phyloP scores from a whole-genome alignment of 2,329 filamentous ascomycete genomes.

The Capronia coronata region DNA sequence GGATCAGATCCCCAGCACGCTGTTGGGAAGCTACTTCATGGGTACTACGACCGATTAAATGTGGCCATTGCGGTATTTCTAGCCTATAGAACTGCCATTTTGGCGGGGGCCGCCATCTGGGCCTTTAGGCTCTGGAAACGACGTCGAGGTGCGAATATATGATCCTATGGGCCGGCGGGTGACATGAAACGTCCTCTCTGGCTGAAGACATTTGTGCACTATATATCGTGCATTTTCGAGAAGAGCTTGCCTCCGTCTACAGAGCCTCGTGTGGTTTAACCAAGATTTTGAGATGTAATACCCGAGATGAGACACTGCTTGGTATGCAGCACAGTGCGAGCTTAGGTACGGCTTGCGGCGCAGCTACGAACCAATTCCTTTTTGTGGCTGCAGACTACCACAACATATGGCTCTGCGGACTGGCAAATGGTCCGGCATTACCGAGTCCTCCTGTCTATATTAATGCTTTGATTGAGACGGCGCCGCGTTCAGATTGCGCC shows the following conservation, averaged over 20 bases:
- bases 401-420: no score
- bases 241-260: no score
- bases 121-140: constrained; percentile 20
- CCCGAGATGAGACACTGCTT: neutral
- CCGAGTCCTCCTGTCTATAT: neutral
- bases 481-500: neutral
- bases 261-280: no score
- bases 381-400: no score
- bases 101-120: constrained; percentile 18
- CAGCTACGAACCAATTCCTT: no score
- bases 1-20: constrained; percentile 35
- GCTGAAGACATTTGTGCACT: no score
- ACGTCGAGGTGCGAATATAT: constrained; percentile 1
- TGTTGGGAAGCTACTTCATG: constrained; percentile 38
- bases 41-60: constrained; percentile 39
- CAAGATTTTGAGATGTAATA: neutral
- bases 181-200: no score
- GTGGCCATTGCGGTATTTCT: constrained; percentile 38
- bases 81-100: constrained; percentile 34
- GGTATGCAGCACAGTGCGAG: no score
- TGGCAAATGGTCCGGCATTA: no score
- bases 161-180: neutral
- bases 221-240: no score
- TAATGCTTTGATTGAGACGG: neutral
- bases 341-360: no score